Base-by-base conservation (phyloP, 495 filamentous ascomycete genomes). In the Aspergillus egyptiacus region DNA sequence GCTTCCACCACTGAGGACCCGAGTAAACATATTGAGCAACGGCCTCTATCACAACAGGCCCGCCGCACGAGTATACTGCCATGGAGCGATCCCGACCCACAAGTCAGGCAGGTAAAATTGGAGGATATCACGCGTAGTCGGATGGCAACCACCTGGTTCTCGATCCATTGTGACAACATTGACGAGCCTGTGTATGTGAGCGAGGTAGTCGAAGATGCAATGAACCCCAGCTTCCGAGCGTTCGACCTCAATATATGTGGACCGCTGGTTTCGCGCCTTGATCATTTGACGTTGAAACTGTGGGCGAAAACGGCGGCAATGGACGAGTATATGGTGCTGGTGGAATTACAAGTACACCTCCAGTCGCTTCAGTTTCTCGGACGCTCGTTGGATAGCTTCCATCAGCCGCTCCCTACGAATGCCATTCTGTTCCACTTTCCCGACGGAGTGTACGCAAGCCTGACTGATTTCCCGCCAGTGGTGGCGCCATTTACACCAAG, bases 101-200 rank as follows among this genome's bases (percentile, higher is more conserved):
- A 74, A 23, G 75, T 73, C 14, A 62, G 87, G 53, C 90, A 95
- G 73, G 79, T 83, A 56, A 85, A 79, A 55, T 66, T 95, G 35
- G 86, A 93, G 57, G 79, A 88, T 55, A 77, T 84, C 2, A 80
- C 82, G 17, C 78, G 78, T 24, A 80, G 70, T 53, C 78, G 81
- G 44, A 83, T 94, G 71, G 87, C 82, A n/a, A 87, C 96, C 65
- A 80, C 82, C 8, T 96, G 95, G 77, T 94, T 95, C 63, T 85
- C 87, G 0, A 65, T 98, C 19, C 91, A 96, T 67, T 80, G 79
- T 50, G 74, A 76, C 6, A 76, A 68, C 1, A 63, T 76, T 36
- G 65, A 77, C 30, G 83, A 87, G 15, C 91, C 93, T 0, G 67
- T 97, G 18, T 98, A 97, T 63, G 81, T 95, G 61, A 96, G 89